Evolutionary conservation across 768 basidiomycete species (phyloP), one percentile per base, ranked within the genome.

Genomic region (Suillus ampliporus): DNA sequence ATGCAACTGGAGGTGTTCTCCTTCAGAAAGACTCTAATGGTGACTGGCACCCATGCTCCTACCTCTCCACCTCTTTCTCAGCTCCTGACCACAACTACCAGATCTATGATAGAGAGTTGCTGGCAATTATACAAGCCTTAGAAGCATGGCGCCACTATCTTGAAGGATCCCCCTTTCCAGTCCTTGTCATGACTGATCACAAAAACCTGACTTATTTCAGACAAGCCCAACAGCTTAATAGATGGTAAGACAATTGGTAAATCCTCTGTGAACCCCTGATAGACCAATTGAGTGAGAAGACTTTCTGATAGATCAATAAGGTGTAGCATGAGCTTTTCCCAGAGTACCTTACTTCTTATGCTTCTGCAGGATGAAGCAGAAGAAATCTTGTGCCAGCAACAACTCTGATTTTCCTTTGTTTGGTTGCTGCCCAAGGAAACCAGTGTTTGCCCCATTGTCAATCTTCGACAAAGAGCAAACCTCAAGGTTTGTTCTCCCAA

Each of bases 221-320:
- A n/a, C n/a, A n/a, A n/a, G n/a, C n/a, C n/a, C n/a, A n/a, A n/a
- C n/a, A n/a, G n/a, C n/a, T n/a, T n/a, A n/a, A n/a, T n/a, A n/a
- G n/a, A n/a, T n/a, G 94, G 15, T 94, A 98, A 60, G 94, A 97
- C 59, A 95, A 97, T 67, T 99, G 97, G 97, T 80, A 83, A n/a
- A 78, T 76, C 4, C 81, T 98, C 8, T 96, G 95, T 62, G 79
- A 84, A 11, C 97, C 97, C 2, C 82, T 98, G 31, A 80, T 97
- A 14, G 86, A 89, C 63, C 82, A 87, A 23, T 82, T 99, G 43
- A 86, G 87, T 6, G 71, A 80, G 9, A 84, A 82, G 7, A 91
- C 92, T 0, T 95, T 97, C 71, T 78, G 84, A 62, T 84, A 85
- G 67, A 79, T 99, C 28, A 77, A 88, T 7, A 80, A 86, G 74